Evolutionary conservation across 1,139 yeast species (phyloP), one percentile per base, ranked within the genome.

Genomic region (Pichia sp.): DNA sequence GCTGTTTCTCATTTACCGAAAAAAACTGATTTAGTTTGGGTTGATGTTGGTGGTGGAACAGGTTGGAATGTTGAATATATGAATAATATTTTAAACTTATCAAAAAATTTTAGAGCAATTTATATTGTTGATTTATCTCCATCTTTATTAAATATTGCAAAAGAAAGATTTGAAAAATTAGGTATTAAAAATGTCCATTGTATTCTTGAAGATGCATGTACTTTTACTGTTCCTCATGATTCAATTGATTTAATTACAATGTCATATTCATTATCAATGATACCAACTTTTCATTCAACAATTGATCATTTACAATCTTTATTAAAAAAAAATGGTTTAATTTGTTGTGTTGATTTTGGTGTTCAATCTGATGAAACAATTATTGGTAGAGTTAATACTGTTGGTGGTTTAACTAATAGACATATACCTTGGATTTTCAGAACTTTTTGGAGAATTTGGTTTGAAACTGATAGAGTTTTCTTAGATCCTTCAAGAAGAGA

Each of bases 371-470:
- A 68, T 41, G 81, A 80, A 42, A 78, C 82, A 39, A 70, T 78
- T 7, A 69, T 78, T 55, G 90, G 90, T n/a, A 74, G 86, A 60
- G 73, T 80, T 45, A 78, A 83, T 57, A 82, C 90, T 7, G 67
- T 84, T 34, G 94, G 94, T 43, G 94, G 94, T 8, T 68, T 80
- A 52, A 73, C 74, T 30, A 75, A 78, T 55, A 72, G 94, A 59
- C 83, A 83, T 59, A 81, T 78, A 51, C 82, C 87, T 34, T 85
- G 94, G 94, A 53, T 82, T 45, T 71, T 78, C 45, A 71, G 95
- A 60, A 82, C 86, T 37, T 85, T 85, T 61, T 85, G 95, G 95
- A 74, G 89, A 60, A 69, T 82, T 45, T 85, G 95, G 95, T 85
- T 85, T 63, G 95, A 85, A 64, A 82, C 84, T 46, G 95, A 85